Evolutionary conservation across 768 basidiomycete species (phyloP).

Genomic region (Tulasnella sp.): DNA sequence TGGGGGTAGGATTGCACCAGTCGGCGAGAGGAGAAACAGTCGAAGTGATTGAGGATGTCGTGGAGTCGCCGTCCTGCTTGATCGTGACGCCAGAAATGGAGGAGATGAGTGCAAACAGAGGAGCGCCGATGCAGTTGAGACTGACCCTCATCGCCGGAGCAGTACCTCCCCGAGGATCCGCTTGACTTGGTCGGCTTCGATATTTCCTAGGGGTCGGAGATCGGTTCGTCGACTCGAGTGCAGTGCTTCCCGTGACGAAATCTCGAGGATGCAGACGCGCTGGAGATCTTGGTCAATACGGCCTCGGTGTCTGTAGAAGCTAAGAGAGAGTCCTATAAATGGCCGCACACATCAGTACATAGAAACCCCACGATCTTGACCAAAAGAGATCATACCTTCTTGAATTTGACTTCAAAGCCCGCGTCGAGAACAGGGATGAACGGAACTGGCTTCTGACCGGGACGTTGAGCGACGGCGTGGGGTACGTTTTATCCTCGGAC

Average conservation of each 20-base stretch:
- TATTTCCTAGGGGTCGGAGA: slow-evolving; percentile 86
- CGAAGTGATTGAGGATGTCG: slow-evolving; percentile 30
- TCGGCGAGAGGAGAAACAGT: slow-evolving; percentile 45
- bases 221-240: slow-evolving; percentile 80
- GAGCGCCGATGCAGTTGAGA: slow-evolving; percentile 70
- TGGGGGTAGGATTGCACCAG: slow-evolving; percentile 84
- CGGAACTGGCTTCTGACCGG: slow-evolving; percentile 95
- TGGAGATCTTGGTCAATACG: slow-evolving; percentile 99
- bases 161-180: slow-evolving; percentile 69
- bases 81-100: slow-evolving; percentile 29
- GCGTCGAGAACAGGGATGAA: too few relatives aligned
- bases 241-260: slow-evolving; percentile 89
- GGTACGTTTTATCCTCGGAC: slow-evolving; percentile 87
- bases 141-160: slow-evolving; percentile 57
- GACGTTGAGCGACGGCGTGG: slow-evolving; percentile 88
- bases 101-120: slow-evolving; percentile 22
- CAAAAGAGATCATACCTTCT: slow-evolving; percentile 57
- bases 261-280: slow-evolving; percentile 97
- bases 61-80: too few relatives aligned
- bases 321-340: slow-evolving; percentile 82
- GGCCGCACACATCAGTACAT: slow-evolving; percentile 3
- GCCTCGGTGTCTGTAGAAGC: slow-evolving; percentile 97
- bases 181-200: slow-evolving; percentile 63
- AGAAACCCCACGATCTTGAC: slow-evolving; percentile 10
- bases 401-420: slow-evolving; percentile 97